Evolutionary conservation across 139 green algal genomes (phyloP), one percentile per base, ranked within the genome.

Genomic region (Zygnema cylindricum): DNA sequence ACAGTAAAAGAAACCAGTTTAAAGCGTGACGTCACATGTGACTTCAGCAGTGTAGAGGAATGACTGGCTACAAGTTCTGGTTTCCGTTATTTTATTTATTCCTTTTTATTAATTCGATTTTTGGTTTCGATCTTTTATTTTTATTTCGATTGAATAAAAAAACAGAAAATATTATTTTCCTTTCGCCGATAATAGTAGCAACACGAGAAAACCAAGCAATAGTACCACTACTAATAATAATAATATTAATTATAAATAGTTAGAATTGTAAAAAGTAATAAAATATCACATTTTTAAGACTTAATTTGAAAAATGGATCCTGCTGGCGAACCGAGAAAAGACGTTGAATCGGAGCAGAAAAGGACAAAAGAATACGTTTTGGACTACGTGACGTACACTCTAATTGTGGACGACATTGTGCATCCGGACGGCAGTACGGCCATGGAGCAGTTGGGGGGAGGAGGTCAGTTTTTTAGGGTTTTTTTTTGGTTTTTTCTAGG

Each of bases 391-490:
- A 16, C 21, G 2, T 88, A 84, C 83, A 88, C 83, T 2, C 83
- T 88, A 2, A 88, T 88, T 3, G 83, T 88, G 30, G 83, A 88
- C 57, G 83, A 88, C 83, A 88, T 88, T 22, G 83, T 88, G 2
- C 35, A 41, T 41, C 83, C 83, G 1, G 55, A 87, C n/a, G 83
- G 83, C 69, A 42, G 2, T 69, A 88, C 83, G 21, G 69, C 69
- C 1, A 88, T 88, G 83, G 83, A 57, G 7, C 79, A 43, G 7
- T 69, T 86, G 35, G 81, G 81, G 11, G 81, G 81, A 2, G 81
- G 81, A 25, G 77, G 77, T 84, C 3, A n/a, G n/a, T n/a, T n/a
- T n/a, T n/a, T n/a, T n/a, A n/a, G n/a, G n/a, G n/a, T n/a, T n/a
- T n/a, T n/a, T n/a, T n/a, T n/a, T n/a, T n/a, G n/a, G n/a, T n/a